A percentile compares a stretch with the other conserved stretches of the same genome.
These are phyloP conservation scores for Crithidia sp. DNA, from an alignment of 208 protist genomes.

Conservation along the genomic window DNA sequence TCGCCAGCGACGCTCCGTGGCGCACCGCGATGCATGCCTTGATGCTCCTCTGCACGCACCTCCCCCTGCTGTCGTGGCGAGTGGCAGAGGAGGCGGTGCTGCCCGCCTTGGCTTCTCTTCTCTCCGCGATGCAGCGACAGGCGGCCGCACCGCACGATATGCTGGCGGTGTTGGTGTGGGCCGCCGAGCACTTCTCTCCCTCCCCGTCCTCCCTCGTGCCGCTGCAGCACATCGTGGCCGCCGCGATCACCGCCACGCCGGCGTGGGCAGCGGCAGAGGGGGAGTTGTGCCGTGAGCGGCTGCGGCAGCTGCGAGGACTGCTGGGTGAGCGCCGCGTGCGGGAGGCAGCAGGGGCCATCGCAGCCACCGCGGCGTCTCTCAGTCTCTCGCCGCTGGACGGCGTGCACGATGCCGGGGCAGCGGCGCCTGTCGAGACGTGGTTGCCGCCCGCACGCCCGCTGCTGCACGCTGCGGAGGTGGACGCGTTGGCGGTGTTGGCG, in stretches of 20 bases:
- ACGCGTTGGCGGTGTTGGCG: conserved; percentile 48
- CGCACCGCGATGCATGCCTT: conserved; percentile 34
- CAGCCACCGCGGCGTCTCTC: conserved; percentile 2
- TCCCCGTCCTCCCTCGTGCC: conserved; percentile 2
- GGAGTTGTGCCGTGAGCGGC: conserved; percentile 14
- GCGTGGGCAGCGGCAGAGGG: conserved; percentile 31
- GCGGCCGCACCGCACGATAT: conserved; percentile 30
- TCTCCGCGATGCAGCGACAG: conserved; percentile 33
- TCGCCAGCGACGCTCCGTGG: conserved; percentile 35
- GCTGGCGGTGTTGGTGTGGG: conserved; percentile 22
- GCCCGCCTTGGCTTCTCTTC: conserved; percentile 20
- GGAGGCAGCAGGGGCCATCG: conserved; percentile 25
- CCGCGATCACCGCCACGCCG: neutral
- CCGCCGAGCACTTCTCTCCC: conserved; percentile 18
- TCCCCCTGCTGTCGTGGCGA: conserved; percentile 25
- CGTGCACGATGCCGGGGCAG: neutral
- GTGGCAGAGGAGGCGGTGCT: neutral
- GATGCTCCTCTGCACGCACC: conserved; percentile 21
- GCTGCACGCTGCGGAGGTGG: conserved; percentile 28
- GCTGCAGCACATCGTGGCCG: conserved; percentile 14
- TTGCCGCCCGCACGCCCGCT: conserved; percentile 16
- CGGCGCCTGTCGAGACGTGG: conserved; percentile 8
- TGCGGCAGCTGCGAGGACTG: conserved; percentile 22
- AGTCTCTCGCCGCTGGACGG: neutral
- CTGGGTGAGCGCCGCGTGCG: conserved; percentile 37